Evolutionary conservation across 306 rosid genomes (phyloP).

Genomic region (Astragalus glycyphyllos): DNA sequence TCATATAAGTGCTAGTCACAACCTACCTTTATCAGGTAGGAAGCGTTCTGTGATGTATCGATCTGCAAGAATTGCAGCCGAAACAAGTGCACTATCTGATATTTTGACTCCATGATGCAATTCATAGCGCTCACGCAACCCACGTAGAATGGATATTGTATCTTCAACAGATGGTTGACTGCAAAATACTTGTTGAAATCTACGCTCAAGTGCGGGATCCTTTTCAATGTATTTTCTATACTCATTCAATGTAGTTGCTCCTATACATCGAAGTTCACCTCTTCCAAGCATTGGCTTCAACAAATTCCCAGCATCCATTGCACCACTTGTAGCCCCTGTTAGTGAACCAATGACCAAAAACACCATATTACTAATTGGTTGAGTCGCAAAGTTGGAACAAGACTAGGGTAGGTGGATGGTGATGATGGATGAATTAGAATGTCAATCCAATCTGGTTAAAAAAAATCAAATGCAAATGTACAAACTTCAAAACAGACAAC

Average conservation of each 20-base stretch:
- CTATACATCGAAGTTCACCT: conserved; percentile 97
- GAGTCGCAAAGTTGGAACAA: conserved; percentile 19
- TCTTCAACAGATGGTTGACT: conserved; percentile 93
- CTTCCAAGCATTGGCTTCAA: conserved; percentile 98
- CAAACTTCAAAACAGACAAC: neutral
- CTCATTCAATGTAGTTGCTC: conserved; percentile 94
- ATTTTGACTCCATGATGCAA: conserved; percentile 98
- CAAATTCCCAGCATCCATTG: conserved; percentile 99
- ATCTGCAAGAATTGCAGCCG: conserved; percentile 94
- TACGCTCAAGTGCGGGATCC: conserved; percentile 97
- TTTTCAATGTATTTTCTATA: conserved; percentile 93
- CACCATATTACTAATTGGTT: conserved; percentile 31
- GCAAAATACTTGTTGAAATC: conserved; percentile 96
- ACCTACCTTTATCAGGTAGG: conserved; percentile 90
- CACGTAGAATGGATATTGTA: conserved; percentile 94
- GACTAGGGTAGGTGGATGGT: conserved; percentile 5
- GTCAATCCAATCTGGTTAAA: conserved; percentile 14
- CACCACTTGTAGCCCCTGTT: conserved; percentile 96
- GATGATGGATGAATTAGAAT: conserved; percentile 17
- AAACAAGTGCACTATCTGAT: conserved; percentile 95
- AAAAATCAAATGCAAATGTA: neutral
- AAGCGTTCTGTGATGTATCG: conserved; percentile 92
- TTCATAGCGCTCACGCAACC: conserved; percentile 95
- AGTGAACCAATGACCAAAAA: conserved; percentile 42
- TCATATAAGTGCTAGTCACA: neutral